Evolutionary conservation across 2,329 filamentous ascomycete species (phyloP).

Genomic region (Ophiosphaerella narmari): DNA sequence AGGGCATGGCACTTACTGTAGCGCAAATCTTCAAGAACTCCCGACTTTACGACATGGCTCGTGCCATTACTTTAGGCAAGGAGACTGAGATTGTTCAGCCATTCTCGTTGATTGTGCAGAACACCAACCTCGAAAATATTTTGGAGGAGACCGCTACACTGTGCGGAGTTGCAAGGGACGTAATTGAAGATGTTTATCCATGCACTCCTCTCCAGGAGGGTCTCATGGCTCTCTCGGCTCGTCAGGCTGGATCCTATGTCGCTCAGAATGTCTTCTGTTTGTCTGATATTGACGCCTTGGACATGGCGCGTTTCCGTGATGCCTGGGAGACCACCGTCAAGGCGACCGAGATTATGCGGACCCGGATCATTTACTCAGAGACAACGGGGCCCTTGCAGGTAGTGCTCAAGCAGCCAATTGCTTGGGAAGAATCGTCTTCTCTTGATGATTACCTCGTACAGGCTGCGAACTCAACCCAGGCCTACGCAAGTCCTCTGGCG

Average conservation of each 20-base stretch:
- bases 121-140: no score
- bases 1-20: no score
- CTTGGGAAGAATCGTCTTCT: neutral
- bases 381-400: neutral
- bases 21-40: no score
- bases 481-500: conserved; percentile 46
- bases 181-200: neutral
- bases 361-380: conserved; percentile 31
- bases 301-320: conserved; percentile 36
- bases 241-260: conserved; percentile 58
- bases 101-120: no score
- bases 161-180: no score
- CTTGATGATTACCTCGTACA: neutral
- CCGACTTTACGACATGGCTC: no score
- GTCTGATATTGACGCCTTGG: neutral
- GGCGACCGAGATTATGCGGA: conserved; percentile 52
- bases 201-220: conserved; percentile 53
- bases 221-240: conserved; percentile 59
- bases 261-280: conserved; percentile 49
- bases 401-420: neutral
- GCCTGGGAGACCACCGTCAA: conserved; percentile 49
- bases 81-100: no score
- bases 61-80: no score
- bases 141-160: no score
- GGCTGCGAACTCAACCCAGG: conserved; percentile 30